Conservation (phyloP, 148 eudicot genomes). For the Bassia scoparia region DNA sequence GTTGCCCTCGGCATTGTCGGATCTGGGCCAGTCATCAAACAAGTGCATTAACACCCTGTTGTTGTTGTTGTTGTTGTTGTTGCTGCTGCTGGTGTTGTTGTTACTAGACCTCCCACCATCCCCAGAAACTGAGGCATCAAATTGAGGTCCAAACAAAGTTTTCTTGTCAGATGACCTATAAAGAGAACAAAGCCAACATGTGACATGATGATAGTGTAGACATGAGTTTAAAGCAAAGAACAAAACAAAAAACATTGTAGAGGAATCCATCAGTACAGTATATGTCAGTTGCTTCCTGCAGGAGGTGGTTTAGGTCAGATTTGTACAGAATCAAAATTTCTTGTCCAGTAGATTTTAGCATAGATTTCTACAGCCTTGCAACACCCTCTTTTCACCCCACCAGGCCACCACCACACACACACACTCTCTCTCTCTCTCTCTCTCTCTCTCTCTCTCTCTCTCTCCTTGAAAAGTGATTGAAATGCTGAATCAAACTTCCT, state of each 20-base stretch:
- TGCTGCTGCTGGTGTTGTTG: neutral
- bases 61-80: neutral
- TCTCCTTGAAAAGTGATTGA: no score
- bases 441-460: no score
- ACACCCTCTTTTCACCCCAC: slow-evolving; percentile 8
- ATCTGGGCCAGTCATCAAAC: slow-evolving; percentile 75
- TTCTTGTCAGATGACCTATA: slow-evolving; percentile 41
- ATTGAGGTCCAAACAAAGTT: slow-evolving; percentile 31
- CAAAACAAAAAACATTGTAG: slow-evolving; percentile 4
- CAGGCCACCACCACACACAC: no score
- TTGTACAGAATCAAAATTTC: slow-evolving; percentile 24
- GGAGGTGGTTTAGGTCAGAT: slow-evolving; percentile 26
- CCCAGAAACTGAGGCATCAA: slow-evolving; percentile 22
- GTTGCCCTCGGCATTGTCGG: slow-evolving; percentile 21
- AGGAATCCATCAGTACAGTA: slow-evolving; percentile 27
- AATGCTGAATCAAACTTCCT: slow-evolving; percentile 13
- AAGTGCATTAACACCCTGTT: slow-evolving; percentile 50
- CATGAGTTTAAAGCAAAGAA: slow-evolving; percentile 24
- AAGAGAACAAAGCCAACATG: neutral
- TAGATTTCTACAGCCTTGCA: slow-evolving; percentile 22
- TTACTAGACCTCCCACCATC: slow-evolving; percentile 31
- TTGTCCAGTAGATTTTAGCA: slow-evolving; percentile 23
- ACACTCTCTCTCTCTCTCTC: neutral
- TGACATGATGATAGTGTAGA: slow-evolving; percentile 6
- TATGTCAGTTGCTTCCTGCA: slow-evolving; percentile 26